Conservation (phyloP, 768 basidiomycete species). For the Kwoniella sp. region DNA sequence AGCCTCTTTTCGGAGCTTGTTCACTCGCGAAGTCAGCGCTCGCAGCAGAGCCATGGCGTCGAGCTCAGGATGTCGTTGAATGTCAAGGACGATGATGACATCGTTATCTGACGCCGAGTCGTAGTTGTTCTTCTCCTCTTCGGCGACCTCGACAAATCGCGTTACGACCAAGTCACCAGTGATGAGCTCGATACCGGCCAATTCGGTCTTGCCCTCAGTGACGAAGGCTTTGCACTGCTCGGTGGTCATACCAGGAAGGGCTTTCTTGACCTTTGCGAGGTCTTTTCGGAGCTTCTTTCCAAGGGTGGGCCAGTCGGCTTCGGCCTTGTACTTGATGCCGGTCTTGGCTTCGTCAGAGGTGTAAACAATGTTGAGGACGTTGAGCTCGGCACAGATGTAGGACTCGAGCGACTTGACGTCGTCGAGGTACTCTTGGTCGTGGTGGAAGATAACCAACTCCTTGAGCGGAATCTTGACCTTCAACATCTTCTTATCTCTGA, state of each 20-base stretch:
- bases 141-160: conserved; percentile 78
- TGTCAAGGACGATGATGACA: conserved; percentile 89
- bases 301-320: conserved; percentile 92
- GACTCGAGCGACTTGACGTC: conserved; percentile 81
- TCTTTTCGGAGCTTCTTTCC: conserved; percentile 94
- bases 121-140: conserved; percentile 62
- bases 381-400: conserved; percentile 92
- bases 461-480: conserved; percentile 86
- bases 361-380: conserved; percentile 86
- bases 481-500: conserved; percentile 82
- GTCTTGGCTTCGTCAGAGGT: conserved; percentile 82
- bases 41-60: conserved; percentile 84
- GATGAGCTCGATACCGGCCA: conserved; percentile 86
- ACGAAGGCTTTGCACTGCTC: conserved; percentile 79
- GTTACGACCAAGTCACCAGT: conserved; percentile 89
- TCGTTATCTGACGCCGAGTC: conserved; percentile 81
- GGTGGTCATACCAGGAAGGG: conserved; percentile 76
- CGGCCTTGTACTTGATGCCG: conserved; percentile 85
- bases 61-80: conserved; percentile 81
- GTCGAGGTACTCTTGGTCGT: conserved; percentile 75
- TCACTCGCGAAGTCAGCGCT: conserved; percentile 87
- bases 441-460: conserved; percentile 91
- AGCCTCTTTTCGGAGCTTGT: conserved; percentile 93
- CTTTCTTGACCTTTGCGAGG: conserved; percentile 82
- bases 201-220: conserved; percentile 71